Percentiles rank a stretch among this genome's conserved stretches.
Evolutionary conservation across 345 rosid genomes (phyloP).

Genomic region (Cochlearia excelsa): DNA sequence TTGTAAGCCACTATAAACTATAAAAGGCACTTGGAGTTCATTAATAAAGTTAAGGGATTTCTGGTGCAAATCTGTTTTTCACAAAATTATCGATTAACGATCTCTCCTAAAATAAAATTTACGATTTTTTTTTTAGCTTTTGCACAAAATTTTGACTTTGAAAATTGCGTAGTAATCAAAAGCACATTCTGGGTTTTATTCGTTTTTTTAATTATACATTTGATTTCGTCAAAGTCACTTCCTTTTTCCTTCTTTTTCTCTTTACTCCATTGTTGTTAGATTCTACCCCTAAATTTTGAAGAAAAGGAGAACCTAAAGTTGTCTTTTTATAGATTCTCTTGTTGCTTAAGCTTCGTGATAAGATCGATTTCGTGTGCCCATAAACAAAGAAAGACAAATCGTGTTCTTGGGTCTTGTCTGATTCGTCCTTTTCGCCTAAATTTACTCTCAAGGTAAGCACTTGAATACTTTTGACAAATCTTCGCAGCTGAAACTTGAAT

Average conservation of each 20-base stretch:
- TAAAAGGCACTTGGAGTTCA: too few relatives aligned
- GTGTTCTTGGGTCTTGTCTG: constrained; percentile 46
- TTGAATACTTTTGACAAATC: too few relatives aligned
- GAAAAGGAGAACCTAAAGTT: constrained; percentile 20
- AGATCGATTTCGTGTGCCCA: constrained; percentile 25
- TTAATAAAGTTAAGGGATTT: neutral
- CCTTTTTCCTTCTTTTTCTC: constrained; percentile 11
- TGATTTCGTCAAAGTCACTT: constrained; percentile 32
- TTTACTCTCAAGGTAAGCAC: constrained; percentile 29
- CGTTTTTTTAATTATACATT: neutral
- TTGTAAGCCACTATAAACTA: too few relatives aligned
- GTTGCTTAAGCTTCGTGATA: constrained; percentile 24
- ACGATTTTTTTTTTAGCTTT: too few relatives aligned
- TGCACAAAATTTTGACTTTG: too few relatives aligned
- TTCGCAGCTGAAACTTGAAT: too few relatives aligned
- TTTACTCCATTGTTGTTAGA: constrained; percentile 28
- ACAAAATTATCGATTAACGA: neutral
- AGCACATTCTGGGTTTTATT: too few relatives aligned
- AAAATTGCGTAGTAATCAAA: too few relatives aligned
- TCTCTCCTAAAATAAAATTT: too few relatives aligned
- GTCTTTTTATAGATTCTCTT: constrained; percentile 25
- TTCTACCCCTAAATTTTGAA: constrained; percentile 29
- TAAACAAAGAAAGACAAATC: constrained; percentile 17
- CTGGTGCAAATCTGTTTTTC: neutral
- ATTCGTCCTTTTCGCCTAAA: constrained; percentile 45